Conservation (phyloP, 2,329 filamentous ascomycete species). For the Penicillium olsonii region DNA sequence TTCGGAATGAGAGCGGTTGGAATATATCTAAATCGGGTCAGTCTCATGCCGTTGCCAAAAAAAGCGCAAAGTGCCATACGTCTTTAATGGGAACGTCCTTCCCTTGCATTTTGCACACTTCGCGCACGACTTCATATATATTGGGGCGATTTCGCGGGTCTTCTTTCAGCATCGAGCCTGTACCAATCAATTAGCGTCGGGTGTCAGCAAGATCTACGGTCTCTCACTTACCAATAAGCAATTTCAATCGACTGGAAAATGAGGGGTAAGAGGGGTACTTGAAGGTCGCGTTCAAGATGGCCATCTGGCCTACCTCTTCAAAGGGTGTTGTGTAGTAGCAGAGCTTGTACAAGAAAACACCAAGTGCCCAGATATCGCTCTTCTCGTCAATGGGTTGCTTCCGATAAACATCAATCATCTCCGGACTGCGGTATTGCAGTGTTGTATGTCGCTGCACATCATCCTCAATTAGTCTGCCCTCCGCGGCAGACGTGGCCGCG, state of each 20-base stretch:
- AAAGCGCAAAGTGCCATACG: slow-evolving; percentile 55
- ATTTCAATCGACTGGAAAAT: slow-evolving; percentile 88
- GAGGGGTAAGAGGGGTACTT: slow-evolving; percentile 84
- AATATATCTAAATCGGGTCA: slow-evolving; percentile 63
- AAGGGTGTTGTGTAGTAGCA: slow-evolving; percentile 99
- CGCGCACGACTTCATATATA: slow-evolving; percentile 88
- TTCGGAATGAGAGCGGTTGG: slow-evolving; percentile 65
- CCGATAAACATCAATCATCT: slow-evolving; percentile 98
- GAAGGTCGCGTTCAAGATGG: slow-evolving; percentile 93
- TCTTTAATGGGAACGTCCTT: slow-evolving; percentile 85
- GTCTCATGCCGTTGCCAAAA: slow-evolving; percentile 5
- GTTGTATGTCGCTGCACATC: slow-evolving; percentile 97
- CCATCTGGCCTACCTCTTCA: slow-evolving; percentile 95
- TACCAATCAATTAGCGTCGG: slow-evolving; percentile 22
- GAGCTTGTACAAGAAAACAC: slow-evolving; percentile 93
- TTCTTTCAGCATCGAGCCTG: slow-evolving; percentile 88
- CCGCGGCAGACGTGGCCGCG: slow-evolving; percentile 80
- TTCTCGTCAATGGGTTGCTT: slow-evolving; percentile 98
- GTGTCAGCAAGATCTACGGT: background rate
- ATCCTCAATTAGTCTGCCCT: slow-evolving; percentile 91
- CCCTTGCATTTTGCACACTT: slow-evolving; percentile 86
- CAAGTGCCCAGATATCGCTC: slow-evolving; percentile 96
- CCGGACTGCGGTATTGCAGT: slow-evolving; percentile 93
- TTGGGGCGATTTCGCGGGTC: slow-evolving; percentile 78
- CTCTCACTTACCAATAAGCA: slow-evolving; percentile 72